These are phyloP conservation scores for Pelargonium exstipulatum DNA, from an alignment of 441 rosid genomes.

Conservation along the genomic window DNA sequence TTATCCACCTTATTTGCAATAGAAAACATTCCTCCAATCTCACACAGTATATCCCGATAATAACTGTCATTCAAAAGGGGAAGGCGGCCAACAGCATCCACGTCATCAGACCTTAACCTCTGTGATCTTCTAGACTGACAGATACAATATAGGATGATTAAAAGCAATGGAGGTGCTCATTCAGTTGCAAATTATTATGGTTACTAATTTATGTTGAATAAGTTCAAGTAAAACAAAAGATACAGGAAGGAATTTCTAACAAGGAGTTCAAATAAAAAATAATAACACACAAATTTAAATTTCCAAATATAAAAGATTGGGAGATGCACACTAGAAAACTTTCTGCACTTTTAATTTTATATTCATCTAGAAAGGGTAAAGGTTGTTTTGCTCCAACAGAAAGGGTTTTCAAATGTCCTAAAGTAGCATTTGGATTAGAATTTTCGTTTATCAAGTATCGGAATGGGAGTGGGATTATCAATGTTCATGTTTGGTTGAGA, in stretches of 20 bases:
- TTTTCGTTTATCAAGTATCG: too few relatives aligned
- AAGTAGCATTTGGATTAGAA: not conserved
- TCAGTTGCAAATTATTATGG: not conserved
- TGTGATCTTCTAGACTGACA: conserved; percentile 63
- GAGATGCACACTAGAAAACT: not conserved
- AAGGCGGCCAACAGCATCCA: conserved; percentile 82
- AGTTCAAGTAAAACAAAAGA: not conserved
- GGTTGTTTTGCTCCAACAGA: not conserved
- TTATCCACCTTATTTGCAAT: conserved; percentile 84
- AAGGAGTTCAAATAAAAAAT: too few relatives aligned
- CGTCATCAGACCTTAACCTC: conserved; percentile 93
- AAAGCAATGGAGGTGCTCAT: conserved; percentile 9
- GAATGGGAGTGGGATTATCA: too few relatives aligned
- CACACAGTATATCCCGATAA: conserved; percentile 70
- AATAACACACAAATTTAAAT: not conserved
- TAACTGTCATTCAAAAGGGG: conserved; percentile 60
- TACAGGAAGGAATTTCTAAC: not conserved
- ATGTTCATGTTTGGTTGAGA: too few relatives aligned
- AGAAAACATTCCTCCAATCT: conserved; percentile 95
- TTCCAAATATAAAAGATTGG: not conserved
- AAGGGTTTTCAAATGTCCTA: not conserved
- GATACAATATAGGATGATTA: conserved; percentile 22
- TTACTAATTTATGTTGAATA: not conserved
- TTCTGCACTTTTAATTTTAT: too few relatives aligned
- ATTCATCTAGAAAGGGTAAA: not conserved